Evolutionary conservation across 352 stramenopile species (phyloP).

Genomic region (Pythium oligandrum): DNA sequence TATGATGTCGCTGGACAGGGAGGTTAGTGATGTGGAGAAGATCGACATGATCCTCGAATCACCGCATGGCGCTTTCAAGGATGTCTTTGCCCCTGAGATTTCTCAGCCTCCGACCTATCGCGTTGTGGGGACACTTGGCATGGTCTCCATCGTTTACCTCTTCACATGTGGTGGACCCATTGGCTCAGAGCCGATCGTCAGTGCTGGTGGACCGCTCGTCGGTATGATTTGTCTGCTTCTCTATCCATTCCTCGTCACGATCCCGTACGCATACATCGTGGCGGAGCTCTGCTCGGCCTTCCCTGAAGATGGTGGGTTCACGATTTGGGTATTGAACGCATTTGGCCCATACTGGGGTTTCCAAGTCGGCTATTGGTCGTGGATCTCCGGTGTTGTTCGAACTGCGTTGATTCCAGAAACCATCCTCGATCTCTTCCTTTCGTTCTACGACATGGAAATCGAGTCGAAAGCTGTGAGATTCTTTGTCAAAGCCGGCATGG

Average conservation of each 20-base stretch:
- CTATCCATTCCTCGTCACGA: constrained; percentile 77
- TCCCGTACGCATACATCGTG: constrained; percentile 84
- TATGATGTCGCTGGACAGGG: constrained; percentile 1
- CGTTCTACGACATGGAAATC: constrained; percentile 29
- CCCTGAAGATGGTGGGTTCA: constrained; percentile 66
- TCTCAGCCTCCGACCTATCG: constrained; percentile 14
- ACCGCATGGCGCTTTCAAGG: constrained; percentile 16
- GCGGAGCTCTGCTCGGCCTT: constrained; percentile 85
- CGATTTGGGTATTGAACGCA: constrained; percentile 86
- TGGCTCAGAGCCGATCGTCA: constrained; percentile 21
- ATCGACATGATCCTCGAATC: constrained; percentile 31
- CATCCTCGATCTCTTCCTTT: constrained; percentile 29
- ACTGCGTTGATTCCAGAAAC: constrained; percentile 42
- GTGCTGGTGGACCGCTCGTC: constrained; percentile 31
- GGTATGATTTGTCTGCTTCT: constrained; percentile 71
- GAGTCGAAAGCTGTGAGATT: constrained; percentile 21
- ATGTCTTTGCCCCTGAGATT: constrained; percentile 10
- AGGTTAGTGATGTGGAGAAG: constrained; percentile 19
- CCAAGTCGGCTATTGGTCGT: constrained; percentile 60
- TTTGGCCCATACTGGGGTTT: constrained; percentile 81
- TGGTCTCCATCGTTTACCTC: constrained; percentile 27
- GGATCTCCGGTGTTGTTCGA: constrained; percentile 60
- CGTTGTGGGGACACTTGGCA: constrained; percentile 19
- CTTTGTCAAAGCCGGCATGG: constrained; percentile 26
- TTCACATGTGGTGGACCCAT: constrained; percentile 21